Conservation (phyloP, 2,329 filamentous ascomycete species). For the Fusarium sp. region DNA sequence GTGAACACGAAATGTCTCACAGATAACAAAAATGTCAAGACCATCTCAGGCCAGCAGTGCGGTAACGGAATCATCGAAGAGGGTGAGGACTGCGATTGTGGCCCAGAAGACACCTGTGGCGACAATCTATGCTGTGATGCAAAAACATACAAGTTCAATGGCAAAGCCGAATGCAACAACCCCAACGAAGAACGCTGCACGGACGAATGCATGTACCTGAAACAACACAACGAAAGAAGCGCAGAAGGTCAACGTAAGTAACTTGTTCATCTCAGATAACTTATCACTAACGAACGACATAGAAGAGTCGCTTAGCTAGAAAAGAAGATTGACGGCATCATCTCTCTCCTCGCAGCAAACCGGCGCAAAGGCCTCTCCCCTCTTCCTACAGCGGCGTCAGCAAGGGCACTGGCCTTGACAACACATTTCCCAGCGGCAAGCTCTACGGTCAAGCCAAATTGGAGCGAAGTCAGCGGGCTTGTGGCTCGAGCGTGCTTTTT, state of each 20-base stretch:
- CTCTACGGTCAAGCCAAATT: constrained; percentile 68
- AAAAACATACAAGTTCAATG: constrained; percentile 86
- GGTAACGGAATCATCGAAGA: constrained; percentile 97
- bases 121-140: constrained; percentile 87
- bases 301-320: constrained; percentile 58
- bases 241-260: constrained; percentile 56
- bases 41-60: constrained; percentile 87
- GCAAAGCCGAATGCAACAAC: constrained; percentile 82
- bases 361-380: constrained; percentile 47
- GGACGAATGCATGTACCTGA: constrained; percentile 67
- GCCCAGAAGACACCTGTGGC: constrained; percentile 79
- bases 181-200: constrained; percentile 88
- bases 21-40: constrained; percentile 87
- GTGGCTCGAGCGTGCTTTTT: constrained; percentile 54
- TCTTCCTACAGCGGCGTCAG: too few species aligned
- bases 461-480: constrained; percentile 37
- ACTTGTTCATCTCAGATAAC: background rate
- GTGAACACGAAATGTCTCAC: constrained; percentile 84
- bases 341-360: constrained; percentile 55
- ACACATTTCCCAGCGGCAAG: too few species aligned
- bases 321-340: constrained; percentile 58
- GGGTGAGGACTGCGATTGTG: constrained; percentile 97
- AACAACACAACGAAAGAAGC: constrained; percentile 52
- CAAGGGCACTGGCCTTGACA: too few species aligned
- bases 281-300: background rate